Evolutionary conservation across 2,329 filamentous ascomycete genomes (phyloP).

Genomic region (Sphaerulina vaccinii): DNA sequence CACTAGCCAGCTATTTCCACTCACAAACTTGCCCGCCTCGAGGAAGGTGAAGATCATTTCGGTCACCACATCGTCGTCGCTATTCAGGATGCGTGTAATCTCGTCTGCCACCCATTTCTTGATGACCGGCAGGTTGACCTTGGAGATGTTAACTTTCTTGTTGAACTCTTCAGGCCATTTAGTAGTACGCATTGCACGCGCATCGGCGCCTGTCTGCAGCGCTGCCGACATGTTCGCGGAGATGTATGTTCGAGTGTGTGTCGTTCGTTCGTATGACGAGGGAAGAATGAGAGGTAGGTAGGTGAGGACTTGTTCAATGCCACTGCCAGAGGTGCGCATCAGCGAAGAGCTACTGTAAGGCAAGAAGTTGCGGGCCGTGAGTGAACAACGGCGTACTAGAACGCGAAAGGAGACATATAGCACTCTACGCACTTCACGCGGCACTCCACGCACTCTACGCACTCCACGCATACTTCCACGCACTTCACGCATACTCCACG

Average conservation of each 20-base stretch:
- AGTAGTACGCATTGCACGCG: conserved; percentile 83
- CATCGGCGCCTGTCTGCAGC: conserved; percentile 71
- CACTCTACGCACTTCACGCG: no score
- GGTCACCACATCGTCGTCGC: conserved; percentile 92
- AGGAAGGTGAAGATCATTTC: conserved; percentile 71
- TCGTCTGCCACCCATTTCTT: conserved; percentile 97
- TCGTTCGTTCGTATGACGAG: neutral
- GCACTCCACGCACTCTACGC: no score
- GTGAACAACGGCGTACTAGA: no score
- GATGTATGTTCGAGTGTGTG: neutral
- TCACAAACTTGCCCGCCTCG: conserved; percentile 73
- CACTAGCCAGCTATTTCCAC: conserved; percentile 37
- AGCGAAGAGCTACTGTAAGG: neutral
- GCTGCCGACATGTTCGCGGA: conserved; percentile 24
- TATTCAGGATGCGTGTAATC: conserved; percentile 83
- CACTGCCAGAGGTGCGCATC: conserved; percentile 2
- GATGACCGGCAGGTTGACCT: conserved; percentile 96
- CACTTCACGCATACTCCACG: no score
- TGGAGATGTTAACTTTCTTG: conserved; percentile 93
- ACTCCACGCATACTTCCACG: no score
- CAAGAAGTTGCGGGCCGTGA: no score
- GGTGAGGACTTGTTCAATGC: neutral
- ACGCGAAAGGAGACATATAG: no score
- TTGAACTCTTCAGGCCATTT: conserved; percentile 94
- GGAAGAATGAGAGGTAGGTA: neutral